A percentile compares a stretch with the other conserved stretches of the same genome.
These are phyloP conservation scores for Guadua angustifolia DNA, from an alignment of 176 grass and related monocot genomes.

Conservation along the genomic window DNA sequence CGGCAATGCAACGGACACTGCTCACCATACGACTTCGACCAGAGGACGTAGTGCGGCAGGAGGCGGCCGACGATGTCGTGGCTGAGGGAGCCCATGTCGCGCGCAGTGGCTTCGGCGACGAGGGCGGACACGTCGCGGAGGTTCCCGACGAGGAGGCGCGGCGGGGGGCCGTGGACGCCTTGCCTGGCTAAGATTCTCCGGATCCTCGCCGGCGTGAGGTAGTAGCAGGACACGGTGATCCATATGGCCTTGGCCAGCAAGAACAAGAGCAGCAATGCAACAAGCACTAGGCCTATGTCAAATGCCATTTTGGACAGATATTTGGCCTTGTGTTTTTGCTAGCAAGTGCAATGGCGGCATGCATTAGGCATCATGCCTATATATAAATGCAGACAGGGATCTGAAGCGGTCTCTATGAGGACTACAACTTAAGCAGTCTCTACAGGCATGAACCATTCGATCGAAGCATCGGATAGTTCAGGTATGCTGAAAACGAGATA, in stretches of 20 bases:
- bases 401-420: no score
- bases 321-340: constrained; percentile 10
- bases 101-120: constrained; percentile 55
- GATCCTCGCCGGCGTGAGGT: constrained; percentile 67
- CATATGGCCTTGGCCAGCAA: constrained; percentile 58
- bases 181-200: constrained; percentile 56
- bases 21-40: constrained; percentile 76
- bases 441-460: no score
- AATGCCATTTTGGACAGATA: constrained; percentile 30
- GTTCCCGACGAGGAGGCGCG: constrained; percentile 70
- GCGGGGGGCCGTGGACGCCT: constrained; percentile 63
- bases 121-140: constrained; percentile 65
- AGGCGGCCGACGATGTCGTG: constrained; percentile 89
- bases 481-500: no score
- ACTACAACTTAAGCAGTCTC: no score
- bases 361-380: neutral
- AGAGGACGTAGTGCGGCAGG: constrained; percentile 83
- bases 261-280: constrained; percentile 40
- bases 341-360: constrained; percentile 33
- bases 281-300: neutral
- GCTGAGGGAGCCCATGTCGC: constrained; percentile 65
- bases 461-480: no score
- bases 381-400: no score
- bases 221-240: constrained; percentile 75
- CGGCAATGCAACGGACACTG: neutral